These are phyloP conservation scores for Fusarium buxicola DNA, from an alignment of 2,329 filamentous ascomycete genomes.

Conservation along the genomic window DNA sequence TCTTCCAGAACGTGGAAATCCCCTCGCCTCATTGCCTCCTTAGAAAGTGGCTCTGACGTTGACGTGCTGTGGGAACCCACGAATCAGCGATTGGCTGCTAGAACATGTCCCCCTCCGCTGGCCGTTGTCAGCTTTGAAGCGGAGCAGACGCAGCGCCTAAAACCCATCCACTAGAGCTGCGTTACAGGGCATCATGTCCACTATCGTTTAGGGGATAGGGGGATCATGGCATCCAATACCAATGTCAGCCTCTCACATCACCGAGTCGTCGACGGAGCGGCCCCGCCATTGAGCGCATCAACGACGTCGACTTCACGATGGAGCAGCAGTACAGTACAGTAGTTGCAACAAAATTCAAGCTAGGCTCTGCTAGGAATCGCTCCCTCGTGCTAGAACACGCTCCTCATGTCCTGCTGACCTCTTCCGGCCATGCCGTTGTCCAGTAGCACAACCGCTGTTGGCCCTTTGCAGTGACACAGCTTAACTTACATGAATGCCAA, in stretches of 20 bases:
- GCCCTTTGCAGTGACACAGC: conserved; percentile 31
- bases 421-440: conserved; percentile 17
- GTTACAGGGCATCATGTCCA: conserved; percentile 23
- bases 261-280: conserved; percentile 1
- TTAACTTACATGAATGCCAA: conserved; percentile 29
- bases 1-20: conserved; percentile 28
- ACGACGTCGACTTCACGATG: conserved; percentile 16
- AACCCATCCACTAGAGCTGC: conserved; percentile 10
- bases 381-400: conserved; percentile 22
- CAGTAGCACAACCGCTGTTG: conserved; percentile 22
- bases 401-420: conserved; percentile 39
- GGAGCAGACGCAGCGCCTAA: conserved; percentile 19
- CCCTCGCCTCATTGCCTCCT: conserved; percentile 30
- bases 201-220: neutral
- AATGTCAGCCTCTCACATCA: conserved; percentile 1
- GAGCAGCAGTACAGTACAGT: conserved; percentile 14
- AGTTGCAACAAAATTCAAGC: conserved; percentile 10
- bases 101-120: conserved; percentile 17
- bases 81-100: conserved; percentile 36
- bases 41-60: conserved; percentile 15
- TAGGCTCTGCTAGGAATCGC: conserved; percentile 32
- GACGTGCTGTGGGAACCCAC: conserved; percentile 34
- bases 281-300: conserved; percentile 16
- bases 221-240: conserved; percentile 17
- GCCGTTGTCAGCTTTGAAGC: conserved; percentile 32